Evolutionary conservation across 2,329 filamentous ascomycete species (phyloP).

Genomic region (Epichloe sibirici): DNA sequence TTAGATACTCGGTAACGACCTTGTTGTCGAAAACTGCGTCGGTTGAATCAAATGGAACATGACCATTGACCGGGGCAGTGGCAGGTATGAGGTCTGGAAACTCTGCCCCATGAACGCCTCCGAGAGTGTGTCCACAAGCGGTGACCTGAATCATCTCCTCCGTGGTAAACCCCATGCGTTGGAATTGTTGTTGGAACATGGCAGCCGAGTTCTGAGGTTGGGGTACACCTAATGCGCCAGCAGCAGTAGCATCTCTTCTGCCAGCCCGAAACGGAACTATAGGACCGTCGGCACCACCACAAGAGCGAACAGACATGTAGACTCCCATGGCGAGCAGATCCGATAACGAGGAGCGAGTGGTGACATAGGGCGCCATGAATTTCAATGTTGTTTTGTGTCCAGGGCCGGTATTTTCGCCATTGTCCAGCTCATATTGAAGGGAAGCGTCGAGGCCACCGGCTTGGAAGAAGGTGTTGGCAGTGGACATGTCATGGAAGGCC

Average conservation of each 20-base stretch:
- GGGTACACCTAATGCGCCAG: constrained; percentile 39
- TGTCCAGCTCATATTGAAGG: constrained; percentile 44
- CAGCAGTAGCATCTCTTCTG: constrained; percentile 38
- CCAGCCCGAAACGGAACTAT: constrained; percentile 39
- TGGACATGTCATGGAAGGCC: constrained; percentile 51
- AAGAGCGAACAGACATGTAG: constrained; percentile 45
- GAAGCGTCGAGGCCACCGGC: constrained; percentile 47
- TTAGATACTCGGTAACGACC: constrained; percentile 44
- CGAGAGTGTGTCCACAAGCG: constrained; percentile 50
- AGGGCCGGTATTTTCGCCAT: constrained; percentile 43
- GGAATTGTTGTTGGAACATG: constrained; percentile 42
- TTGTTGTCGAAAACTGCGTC: constrained; percentile 41
- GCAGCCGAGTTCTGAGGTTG: constrained; percentile 41
- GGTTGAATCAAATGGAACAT: constrained; percentile 34
- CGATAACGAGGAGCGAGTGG: constrained; percentile 36
- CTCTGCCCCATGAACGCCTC: constrained; percentile 42
- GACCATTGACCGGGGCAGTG: constrained; percentile 30
- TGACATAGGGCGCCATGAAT: constrained; percentile 42
- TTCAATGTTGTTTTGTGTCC: constrained; percentile 41
- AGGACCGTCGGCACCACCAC: constrained; percentile 36
- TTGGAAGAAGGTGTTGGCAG: constrained; percentile 33
- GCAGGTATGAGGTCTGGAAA: constrained; percentile 40
- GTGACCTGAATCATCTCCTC: constrained; percentile 48
- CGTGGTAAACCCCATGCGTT: constrained; percentile 42
- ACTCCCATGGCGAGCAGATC: constrained; percentile 48